A percentile compares a stretch with the other conserved stretches of the same genome.
Conservation (phyloP, 495 filamentous ascomycete genomes). For the Penicillium soppii region DNA sequence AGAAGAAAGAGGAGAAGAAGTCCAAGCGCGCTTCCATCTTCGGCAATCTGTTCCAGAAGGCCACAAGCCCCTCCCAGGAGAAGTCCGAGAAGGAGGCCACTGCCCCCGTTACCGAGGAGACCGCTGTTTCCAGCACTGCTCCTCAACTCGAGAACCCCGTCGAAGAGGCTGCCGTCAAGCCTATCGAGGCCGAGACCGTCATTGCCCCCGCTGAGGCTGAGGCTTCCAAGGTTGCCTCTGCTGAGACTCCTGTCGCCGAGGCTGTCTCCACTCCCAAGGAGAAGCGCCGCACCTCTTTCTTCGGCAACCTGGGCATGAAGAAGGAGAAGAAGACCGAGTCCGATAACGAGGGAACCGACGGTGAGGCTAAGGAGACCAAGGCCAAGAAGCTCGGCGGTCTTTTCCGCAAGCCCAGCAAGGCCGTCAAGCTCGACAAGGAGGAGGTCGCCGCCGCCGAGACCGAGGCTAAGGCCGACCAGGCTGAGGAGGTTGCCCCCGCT, state of each 20-base stretch:
- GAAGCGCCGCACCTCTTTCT: constrained; percentile 58
- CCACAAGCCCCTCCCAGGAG: constrained; percentile 51
- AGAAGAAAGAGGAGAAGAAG: constrained; percentile 45
- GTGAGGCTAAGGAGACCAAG: constrained; percentile 49
- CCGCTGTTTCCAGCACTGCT: constrained; percentile 46
- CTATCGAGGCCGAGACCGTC: constrained; percentile 44
- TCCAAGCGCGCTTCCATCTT: constrained; percentile 54
- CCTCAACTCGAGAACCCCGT: constrained; percentile 54
- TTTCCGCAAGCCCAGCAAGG: constrained; percentile 59
- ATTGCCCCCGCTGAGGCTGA: constrained; percentile 43
- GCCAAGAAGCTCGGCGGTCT: constrained; percentile 53
- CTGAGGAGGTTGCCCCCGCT: constrained; percentile 23
- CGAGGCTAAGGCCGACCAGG: constrained; percentile 35
- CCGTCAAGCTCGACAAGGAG: constrained; percentile 47
- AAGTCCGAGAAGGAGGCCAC: constrained; percentile 53
- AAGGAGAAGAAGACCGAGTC: constrained; percentile 53
- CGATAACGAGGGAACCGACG: constrained; percentile 49
- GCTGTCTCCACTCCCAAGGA: constrained; percentile 41
- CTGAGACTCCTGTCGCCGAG: constrained; percentile 34
- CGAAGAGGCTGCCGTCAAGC: constrained; percentile 41
- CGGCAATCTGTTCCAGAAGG: constrained; percentile 56
- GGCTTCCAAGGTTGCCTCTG: constrained; percentile 37
- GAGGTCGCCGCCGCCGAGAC: constrained; percentile 31
- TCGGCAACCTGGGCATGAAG: constrained; percentile 49
- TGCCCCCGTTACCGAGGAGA: constrained; percentile 41